Evolutionary conservation across 495 filamentous ascomycete genomes (phyloP).

Genomic region (Margaritispora aquatica): DNA sequence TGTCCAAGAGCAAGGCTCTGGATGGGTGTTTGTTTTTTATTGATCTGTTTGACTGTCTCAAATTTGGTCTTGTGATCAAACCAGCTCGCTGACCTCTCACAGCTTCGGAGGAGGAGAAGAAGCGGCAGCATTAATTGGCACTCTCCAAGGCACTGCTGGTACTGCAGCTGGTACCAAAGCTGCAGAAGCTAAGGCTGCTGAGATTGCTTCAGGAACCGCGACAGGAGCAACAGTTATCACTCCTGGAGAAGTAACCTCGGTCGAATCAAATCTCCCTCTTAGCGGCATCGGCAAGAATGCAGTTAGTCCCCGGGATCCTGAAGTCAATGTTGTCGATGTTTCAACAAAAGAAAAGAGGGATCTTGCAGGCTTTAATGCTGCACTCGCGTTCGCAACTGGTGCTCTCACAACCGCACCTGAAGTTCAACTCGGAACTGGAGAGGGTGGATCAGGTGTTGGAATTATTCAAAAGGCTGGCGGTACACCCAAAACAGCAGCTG

Average conservation of each 20-base stretch:
- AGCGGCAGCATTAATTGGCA: constrained; percentile 22
- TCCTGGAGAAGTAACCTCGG: neutral
- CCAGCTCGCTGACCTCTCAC: no score
- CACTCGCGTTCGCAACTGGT: constrained; percentile 38
- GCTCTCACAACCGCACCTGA: constrained; percentile 38
- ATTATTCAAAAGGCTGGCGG: constrained; percentile 37
- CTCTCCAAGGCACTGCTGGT: constrained; percentile 2
- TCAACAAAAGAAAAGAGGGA: constrained; percentile 17
- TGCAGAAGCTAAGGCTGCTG: neutral
- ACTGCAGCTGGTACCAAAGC: constrained; percentile 1
- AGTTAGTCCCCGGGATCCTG: neutral
- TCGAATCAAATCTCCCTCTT: neutral
- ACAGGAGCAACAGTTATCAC: neutral
- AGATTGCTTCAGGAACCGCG: neutral
- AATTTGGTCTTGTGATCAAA: no score
- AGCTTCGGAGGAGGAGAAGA: constrained; percentile 36
- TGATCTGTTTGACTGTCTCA: no score
- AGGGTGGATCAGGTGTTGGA: constrained; percentile 7
- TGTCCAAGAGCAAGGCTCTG: no score
- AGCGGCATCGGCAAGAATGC: constrained; percentile 7
- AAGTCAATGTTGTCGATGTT: constrained; percentile 2
- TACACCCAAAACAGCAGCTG: no score
- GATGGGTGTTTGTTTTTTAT: no score
- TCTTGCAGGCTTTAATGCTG: constrained; percentile 40
- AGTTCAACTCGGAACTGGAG: constrained; percentile 41